These are phyloP conservation scores for Phytophthora pini DNA, from an alignment of 352 stramenopile species.

Conservation along the genomic window DNA sequence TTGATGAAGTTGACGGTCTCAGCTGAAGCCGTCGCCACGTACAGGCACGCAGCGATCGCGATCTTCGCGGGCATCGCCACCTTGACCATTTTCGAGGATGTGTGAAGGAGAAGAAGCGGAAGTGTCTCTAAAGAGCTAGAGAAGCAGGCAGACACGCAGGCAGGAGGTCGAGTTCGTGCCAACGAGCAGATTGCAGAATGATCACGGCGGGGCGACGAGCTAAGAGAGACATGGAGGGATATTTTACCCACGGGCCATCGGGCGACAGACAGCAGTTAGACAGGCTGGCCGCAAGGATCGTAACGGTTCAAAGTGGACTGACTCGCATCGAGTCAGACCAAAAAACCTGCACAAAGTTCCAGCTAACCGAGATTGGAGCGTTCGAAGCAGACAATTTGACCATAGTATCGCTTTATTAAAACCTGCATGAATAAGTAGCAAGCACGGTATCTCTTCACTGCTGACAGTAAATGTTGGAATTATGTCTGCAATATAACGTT, in stretches of 20 bases:
- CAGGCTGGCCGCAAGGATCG: conserved; percentile 22
- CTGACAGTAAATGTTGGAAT: neutral
- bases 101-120: conserved; percentile 2
- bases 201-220: conserved; percentile 12
- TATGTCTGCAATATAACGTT: neutral
- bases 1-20: conserved; percentile 55
- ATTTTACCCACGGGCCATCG: conserved; percentile 11
- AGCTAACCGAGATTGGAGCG: conserved; percentile 10
- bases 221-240: conserved; percentile 4
- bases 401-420: neutral
- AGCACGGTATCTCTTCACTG: neutral
- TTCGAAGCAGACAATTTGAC: conserved; percentile 10
- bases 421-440: neutral
- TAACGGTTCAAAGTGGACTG: conserved; percentile 33
- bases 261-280: conserved; percentile 7
- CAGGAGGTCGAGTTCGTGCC: conserved; percentile 18
- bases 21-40: conserved; percentile 21
- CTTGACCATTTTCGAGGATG: conserved; percentile 37
- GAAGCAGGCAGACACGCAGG: conserved; percentile 8
- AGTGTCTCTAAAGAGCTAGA: conserved; percentile 18
- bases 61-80: conserved; percentile 28
- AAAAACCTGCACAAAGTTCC: conserved; percentile 20
- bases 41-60: conserved; percentile 32
- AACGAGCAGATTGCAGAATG: conserved; percentile 45
- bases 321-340: conserved; percentile 26